These are phyloP conservation scores for Exobasidium cylindrosporum DNA, from an alignment of 1,284 basidiomycete species.

Conservation along the genomic window DNA sequence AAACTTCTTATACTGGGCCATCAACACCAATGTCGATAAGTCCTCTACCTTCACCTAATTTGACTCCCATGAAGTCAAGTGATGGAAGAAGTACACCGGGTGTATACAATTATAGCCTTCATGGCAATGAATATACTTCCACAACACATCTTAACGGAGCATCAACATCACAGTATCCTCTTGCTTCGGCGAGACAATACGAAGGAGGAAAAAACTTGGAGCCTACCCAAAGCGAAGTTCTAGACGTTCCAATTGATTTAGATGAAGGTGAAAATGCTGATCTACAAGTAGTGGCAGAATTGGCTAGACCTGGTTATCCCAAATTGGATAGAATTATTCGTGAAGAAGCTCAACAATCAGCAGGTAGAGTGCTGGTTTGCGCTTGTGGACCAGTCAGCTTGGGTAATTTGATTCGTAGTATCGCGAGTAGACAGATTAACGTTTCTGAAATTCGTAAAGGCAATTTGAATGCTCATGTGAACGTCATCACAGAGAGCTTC, in stretches of 20 bases:
- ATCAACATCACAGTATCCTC: neutral
- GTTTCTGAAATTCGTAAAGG: slow-evolving; percentile 63
- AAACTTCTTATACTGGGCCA: neutral
- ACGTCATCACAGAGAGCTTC: no score
- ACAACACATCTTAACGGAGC: neutral
- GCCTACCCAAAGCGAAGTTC: neutral
- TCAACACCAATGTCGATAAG: neutral
- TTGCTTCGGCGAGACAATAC: neutral
- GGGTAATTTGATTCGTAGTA: slow-evolving; percentile 69
- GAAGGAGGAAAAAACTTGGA: neutral
- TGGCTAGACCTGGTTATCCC: slow-evolving; percentile 72
- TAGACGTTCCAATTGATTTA: slow-evolving; percentile 58
- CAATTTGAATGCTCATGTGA: slow-evolving; percentile 62
- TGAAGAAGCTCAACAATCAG: slow-evolving; percentile 65
- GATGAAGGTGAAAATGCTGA: slow-evolving; percentile 69
- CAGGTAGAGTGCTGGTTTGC: slow-evolving; percentile 67
- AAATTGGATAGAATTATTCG: slow-evolving; percentile 66
- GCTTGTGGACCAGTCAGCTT: slow-evolving; percentile 76
- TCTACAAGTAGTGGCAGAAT: slow-evolving; percentile 67
- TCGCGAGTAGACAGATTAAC: slow-evolving; percentile 66
- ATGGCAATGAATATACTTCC: neutral
- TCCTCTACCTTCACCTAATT: neutral
- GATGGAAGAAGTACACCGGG: neutral
- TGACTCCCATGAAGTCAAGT: neutral
- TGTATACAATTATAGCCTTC: neutral